Conservation (phyloP, 148 eudicot species). For the Fagopyrum esculentum region DNA sequence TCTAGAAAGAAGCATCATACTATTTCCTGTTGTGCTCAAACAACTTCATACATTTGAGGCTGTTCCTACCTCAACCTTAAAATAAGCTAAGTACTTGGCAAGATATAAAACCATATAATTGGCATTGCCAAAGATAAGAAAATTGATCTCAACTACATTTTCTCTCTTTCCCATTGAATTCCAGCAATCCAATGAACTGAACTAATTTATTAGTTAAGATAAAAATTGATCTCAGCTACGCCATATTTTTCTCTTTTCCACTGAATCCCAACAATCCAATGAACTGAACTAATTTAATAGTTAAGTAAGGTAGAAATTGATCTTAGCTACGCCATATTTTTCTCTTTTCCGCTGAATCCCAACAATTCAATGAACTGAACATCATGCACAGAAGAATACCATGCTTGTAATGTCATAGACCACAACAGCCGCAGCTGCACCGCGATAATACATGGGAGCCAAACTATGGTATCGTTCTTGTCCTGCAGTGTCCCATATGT, state of each 20-base stretch:
- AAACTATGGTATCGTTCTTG: conserved; percentile 76
- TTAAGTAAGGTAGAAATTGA: not conserved
- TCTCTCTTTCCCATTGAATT: not conserved
- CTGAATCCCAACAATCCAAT: too few species aligned
- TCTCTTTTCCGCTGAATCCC: too few species aligned
- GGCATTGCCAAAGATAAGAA: not conserved
- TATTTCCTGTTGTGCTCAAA: not conserved
- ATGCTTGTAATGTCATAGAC: conserved; percentile 74
- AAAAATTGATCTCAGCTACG: not conserved
- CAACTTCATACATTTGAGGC: not conserved
- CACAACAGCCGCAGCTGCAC: conserved; percentile 71
- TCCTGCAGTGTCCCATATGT: conserved; percentile 87
- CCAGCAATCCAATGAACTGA: not conserved
- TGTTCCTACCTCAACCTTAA: not conserved
- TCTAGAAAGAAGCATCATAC: not conserved
- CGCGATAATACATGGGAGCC: conserved; percentile 87
- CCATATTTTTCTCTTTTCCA: not conserved
- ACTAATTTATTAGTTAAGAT: too few species aligned
- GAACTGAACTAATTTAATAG: too few species aligned
- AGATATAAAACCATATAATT: not conserved
- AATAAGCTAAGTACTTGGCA: not conserved
- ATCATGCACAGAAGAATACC: not conserved
- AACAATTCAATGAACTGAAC: too few species aligned
- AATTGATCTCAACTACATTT: too few species aligned
- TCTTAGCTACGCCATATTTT: not conserved